Evolutionary conservation across 2,329 filamentous ascomycete species (phyloP).

Genomic region (Akanthomyces dipterigenus): DNA sequence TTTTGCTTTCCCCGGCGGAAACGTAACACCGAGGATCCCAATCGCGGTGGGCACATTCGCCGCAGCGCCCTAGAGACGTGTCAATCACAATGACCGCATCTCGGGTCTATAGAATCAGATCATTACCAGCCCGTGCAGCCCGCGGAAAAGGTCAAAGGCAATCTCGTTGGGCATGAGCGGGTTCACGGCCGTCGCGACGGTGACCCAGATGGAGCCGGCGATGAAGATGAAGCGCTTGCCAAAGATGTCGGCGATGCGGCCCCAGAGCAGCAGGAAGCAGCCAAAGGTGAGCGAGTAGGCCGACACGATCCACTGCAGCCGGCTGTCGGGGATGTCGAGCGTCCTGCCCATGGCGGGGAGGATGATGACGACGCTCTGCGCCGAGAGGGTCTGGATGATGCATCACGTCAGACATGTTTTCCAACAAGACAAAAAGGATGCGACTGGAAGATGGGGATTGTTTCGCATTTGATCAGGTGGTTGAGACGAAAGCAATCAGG

Average conservation of each 20-base stretch:
- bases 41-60: constrained; percentile 66
- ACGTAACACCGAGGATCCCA: constrained; percentile 62
- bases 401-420: not conserved
- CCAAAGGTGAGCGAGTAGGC: constrained; percentile 60
- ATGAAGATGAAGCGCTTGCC: constrained; percentile 61
- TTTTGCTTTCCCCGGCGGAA: constrained; percentile 60
- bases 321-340: constrained; percentile 48
- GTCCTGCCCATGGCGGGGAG: constrained; percentile 54
- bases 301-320: constrained; percentile 61
- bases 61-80: constrained; percentile 45
- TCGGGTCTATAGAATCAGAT: too few species aligned
- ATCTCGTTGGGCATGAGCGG: constrained; percentile 62
- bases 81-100: not conserved
- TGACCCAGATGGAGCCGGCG: constrained; percentile 56
- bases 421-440: not conserved
- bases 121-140: constrained; percentile 52
- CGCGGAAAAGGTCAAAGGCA: constrained; percentile 59
- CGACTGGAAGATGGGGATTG: not conserved
- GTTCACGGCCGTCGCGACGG: constrained; percentile 49
- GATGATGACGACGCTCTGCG: constrained; percentile 55
- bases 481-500: constrained; percentile 2
- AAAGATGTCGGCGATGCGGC: constrained; percentile 59
- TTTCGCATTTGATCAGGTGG: constrained; percentile 5
- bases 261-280: constrained; percentile 62
- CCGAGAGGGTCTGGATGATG: constrained; percentile 42